Base-by-base conservation (phyloP, 768 basidiomycete species). In the Suillus paluster region DNA sequence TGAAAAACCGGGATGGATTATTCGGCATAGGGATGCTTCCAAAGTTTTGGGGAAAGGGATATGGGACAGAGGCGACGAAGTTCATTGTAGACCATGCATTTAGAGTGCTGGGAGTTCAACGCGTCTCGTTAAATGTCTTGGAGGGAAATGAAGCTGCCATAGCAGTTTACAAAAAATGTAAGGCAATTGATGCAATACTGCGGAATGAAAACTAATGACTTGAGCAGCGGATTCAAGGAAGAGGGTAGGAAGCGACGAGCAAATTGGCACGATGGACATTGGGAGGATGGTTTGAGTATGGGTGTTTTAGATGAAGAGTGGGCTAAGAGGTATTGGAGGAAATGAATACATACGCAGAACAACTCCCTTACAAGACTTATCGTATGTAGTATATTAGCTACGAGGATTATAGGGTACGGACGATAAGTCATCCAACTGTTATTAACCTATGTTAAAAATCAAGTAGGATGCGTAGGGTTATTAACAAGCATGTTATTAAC, bases 301-400 rank as follows among this genome's bases (percentile, higher is more conserved):
- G 72, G 70, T 19, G 63, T 78, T 14, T 64, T 77, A 23, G 70
- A 71, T 21, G 73, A 76, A 33, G 77, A 79, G 34, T 77, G 76
- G 77, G 19, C 42, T 38, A 23, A 46, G 30, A 44, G 45, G 33
- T 15, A 61, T 41, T 8, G 53, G 10, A 55, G 23, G n/a, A 17
- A 52, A 17, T 23, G 58, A 54, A 34, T 23, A 30, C 30, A 30
- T 30, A 30, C 30, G 30, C 30, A 3, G 6, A 30, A 30, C 30
- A 3, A 30, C 30, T 30, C 6, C 30, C 30, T n/a, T n/a, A n/a
- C n/a, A n/a, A n/a, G n/a, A n/a, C n/a, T n/a, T n/a, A n/a, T n/a
- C n/a, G n/a, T n/a, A n/a, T n/a, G n/a, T n/a, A n/a, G n/a, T n/a
- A n/a, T n/a, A n/a, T n/a, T n/a, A n/a, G n/a, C n/a, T n/a, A n/a